These are phyloP conservation scores for Cyberlindnera misumaiensis DNA, from an alignment of 805 yeast species.

Conservation along the genomic window DNA sequence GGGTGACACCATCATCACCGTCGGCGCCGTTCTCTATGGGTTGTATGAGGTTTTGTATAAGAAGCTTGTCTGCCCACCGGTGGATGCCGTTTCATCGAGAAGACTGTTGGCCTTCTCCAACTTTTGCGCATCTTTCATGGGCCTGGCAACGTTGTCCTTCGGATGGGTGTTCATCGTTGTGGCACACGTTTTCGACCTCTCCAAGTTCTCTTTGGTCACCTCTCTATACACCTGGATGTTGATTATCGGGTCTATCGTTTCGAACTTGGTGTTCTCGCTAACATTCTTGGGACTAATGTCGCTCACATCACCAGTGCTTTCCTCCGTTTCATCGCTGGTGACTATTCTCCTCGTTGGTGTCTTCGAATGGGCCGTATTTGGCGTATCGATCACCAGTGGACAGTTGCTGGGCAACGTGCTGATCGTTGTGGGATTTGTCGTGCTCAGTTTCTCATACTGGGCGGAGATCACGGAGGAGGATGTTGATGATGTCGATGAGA, in stretches of 20 bases:
- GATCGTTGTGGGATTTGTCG: conserved; percentile 60
- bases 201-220: conserved; percentile 48
- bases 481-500: conserved; percentile 28
- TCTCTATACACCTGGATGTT: conserved; percentile 34
- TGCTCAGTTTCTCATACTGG: conserved; percentile 64
- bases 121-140: conserved; percentile 63
- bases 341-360: conserved; percentile 77
- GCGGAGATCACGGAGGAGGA: conserved; percentile 45
- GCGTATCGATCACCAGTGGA: conserved; percentile 42
- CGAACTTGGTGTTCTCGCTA: conserved; percentile 64
- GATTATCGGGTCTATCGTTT: conserved; percentile 45
- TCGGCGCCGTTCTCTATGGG: conserved; percentile 76
- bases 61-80: conserved; percentile 67
- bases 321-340: conserved; percentile 60
- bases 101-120: conserved; percentile 79
- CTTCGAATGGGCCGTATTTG: conserved; percentile 65
- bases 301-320: conserved; percentile 76
- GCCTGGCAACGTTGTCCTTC: conserved; percentile 44
- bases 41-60: conserved; percentile 81
- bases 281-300: conserved; percentile 74
- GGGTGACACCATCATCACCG: conserved; percentile 65
- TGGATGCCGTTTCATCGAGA: conserved; percentile 49
- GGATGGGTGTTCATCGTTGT: conserved; percentile 43
- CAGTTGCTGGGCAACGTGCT: conserved; percentile 66
- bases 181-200: conserved; percentile 48